phyloP scores from a whole-genome alignment of 805 yeast genomes.

The Zygosaccharomyces pseudorouxii region DNA sequence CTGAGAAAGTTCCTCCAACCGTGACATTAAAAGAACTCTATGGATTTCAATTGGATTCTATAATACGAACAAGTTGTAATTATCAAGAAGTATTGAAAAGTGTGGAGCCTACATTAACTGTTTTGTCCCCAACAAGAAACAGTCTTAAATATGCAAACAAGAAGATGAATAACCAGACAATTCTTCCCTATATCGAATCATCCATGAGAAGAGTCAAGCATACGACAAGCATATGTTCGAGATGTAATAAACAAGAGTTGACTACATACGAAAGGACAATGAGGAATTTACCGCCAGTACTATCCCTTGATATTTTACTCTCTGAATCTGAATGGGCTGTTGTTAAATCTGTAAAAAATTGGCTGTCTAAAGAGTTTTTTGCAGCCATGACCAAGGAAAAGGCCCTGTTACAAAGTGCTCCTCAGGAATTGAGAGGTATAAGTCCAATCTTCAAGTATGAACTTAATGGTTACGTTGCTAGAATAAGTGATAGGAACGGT shows the following conservation, averaged over 20 bases:
- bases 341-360: constrained; percentile 46
- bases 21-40: constrained; percentile 30
- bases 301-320: constrained; percentile 57
- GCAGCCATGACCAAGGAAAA: constrained; percentile 39
- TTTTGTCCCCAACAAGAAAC: constrained; percentile 29
- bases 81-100: constrained; percentile 20
- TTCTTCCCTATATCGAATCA: constrained; percentile 57
- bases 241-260: constrained; percentile 47
- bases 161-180: constrained; percentile 36
- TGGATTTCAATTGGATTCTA: constrained; percentile 28
- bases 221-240: constrained; percentile 49
- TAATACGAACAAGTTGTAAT: constrained; percentile 24
- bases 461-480: constrained; percentile 65
- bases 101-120: constrained; percentile 25
- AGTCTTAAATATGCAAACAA: constrained; percentile 29
- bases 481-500: constrained; percentile 52
- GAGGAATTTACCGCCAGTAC: constrained; percentile 56
- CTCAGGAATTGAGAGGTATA: constrained; percentile 28
- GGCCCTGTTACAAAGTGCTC: constrained; percentile 35
- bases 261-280: constrained; percentile 52
- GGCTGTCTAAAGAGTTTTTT: constrained; percentile 63
- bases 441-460: constrained; percentile 47
- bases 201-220: constrained; percentile 51
- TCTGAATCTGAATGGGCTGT: constrained; percentile 50
- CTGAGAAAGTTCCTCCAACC: constrained; percentile 20